These are phyloP conservation scores for Oryza australiensis DNA, from an alignment of 176 grass and related monocot species.

Conservation along the genomic window DNA sequence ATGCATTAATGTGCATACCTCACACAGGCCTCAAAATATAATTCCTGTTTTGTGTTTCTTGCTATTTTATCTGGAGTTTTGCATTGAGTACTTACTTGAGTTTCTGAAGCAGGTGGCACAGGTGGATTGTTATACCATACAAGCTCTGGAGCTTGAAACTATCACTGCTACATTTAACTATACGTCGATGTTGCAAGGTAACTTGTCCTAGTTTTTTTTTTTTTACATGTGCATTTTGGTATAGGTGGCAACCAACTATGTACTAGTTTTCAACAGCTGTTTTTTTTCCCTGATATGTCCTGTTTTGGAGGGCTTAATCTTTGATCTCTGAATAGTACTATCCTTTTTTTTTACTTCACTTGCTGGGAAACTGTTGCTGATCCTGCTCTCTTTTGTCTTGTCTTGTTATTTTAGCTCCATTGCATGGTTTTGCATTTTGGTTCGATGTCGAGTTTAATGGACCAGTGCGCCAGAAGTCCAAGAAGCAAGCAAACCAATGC, in stretches of 20 bases:
- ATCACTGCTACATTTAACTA: constrained; percentile 71
- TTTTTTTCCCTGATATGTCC: neutral
- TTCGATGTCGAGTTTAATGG: constrained; percentile 96
- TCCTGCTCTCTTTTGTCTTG: neutral
- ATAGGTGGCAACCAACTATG: neutral
- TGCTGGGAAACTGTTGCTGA: constrained; percentile 17
- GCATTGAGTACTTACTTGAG: constrained; percentile 19
- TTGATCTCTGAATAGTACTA: neutral
- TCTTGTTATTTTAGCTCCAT: constrained; percentile 62
- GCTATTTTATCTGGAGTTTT: constrained; percentile 7
- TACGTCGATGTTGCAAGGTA: constrained; percentile 94
- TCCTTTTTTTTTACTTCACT: neutral
- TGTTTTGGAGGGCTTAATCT: neutral
- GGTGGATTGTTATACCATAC: constrained; percentile 96
- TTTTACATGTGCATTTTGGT: neutral
- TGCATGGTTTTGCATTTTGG: constrained; percentile 99
- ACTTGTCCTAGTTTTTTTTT: constrained; percentile 26
- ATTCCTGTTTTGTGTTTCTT: constrained; percentile 18
- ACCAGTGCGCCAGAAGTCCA: constrained; percentile 52
- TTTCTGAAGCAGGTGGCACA: constrained; percentile 60
- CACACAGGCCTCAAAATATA: neutral
- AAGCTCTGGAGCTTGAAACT: constrained; percentile 77
- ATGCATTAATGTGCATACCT: neutral
- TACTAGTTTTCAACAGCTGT: neutral
- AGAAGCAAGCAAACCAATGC: constrained; percentile 47